Base-by-base conservation (phyloP, 192 early-diverging fungal species). In the Pecoramyces ruminantium region DNA sequence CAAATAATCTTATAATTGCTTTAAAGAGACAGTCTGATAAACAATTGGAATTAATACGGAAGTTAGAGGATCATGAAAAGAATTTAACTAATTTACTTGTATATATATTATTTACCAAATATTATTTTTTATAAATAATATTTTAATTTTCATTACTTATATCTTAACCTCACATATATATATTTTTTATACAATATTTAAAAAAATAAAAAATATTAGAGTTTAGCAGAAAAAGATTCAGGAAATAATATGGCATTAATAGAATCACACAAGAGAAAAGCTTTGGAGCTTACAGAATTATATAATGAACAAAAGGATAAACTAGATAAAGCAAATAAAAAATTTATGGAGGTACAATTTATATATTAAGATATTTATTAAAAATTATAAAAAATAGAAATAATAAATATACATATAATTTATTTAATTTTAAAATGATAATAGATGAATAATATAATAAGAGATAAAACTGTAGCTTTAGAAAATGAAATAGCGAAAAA, bases 11-110 rank as follows among this genome's bases (percentile, higher is more conserved):
- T 81, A 89, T 87, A 78, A 89, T 92, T 79, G 89, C 93, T 2
- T 86, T 94, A 82, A 92, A 92, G 80, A 84, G 84, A 40, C 93
- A 94, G 80, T 92, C 91, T 38, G 92, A 94, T 80, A 93, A 93
- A 86, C 95, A 96, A 84, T 85, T 93, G 83, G 95, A 96, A 80
- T 91, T 92, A 81, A 93, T 96, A 79, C 89, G 92, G 40, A 88
- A 87, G 30, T 83, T 94, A 15, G 93, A 97, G 83, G 94, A 96
- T 78, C 89, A 89, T 38, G 96, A 96, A 81, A 92, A 93, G 79
- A 83, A 82, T 13, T 82, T 95, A 38, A 83, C 86, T 17, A 85
- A 86, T 38, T 93, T 96, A 85, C 82, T 95, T 83, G 90, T 94
- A 84, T 77, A 82, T 81, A 28, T 29, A 67, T 30, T 40, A 16